These are phyloP conservation scores for Phytophthora multivora DNA, from an alignment of 352 stramenopile genomes.

Conservation along the genomic window DNA sequence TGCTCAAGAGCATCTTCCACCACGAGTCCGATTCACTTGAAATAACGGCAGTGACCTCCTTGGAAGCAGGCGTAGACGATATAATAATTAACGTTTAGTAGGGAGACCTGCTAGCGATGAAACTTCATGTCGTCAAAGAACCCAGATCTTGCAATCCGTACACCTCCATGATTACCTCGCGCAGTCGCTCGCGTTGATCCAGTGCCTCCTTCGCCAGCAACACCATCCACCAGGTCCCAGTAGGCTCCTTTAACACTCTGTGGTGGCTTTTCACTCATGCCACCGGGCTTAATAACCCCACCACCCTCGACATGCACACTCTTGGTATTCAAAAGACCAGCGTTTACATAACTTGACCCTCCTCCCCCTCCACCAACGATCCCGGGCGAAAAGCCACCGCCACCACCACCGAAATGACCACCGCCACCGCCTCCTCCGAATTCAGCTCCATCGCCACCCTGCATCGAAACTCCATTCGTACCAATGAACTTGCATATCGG, in stretches of 20 bases:
- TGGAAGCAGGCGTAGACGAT: slow-evolving; percentile 8
- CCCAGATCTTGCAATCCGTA: slow-evolving; percentile 58
- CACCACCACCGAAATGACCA: slow-evolving; percentile 67
- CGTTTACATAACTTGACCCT: slow-evolving; percentile 69
- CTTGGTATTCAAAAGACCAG: slow-evolving; percentile 41
- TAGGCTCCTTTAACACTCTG: slow-evolving; percentile 51
- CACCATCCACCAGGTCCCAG: slow-evolving; percentile 62
- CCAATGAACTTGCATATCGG: slow-evolving; percentile 66
- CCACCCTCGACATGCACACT: slow-evolving; percentile 51
- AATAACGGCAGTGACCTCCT: background rate
- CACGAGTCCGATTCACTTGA: slow-evolving; percentile 4
- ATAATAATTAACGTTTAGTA: slow-evolving; percentile 20
- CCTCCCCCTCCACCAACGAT: slow-evolving; percentile 73
- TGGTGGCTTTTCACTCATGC: slow-evolving; percentile 57
- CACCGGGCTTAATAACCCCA: slow-evolving; percentile 44
- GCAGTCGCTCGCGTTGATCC: slow-evolving; percentile 31
- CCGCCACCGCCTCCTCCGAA: slow-evolving; percentile 73
- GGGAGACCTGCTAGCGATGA: slow-evolving; percentile 34
- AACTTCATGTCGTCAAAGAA: slow-evolving; percentile 86
- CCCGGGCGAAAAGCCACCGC: slow-evolving; percentile 69
- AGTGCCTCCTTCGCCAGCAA: slow-evolving; percentile 62
- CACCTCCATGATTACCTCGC: slow-evolving; percentile 64
- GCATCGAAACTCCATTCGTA: slow-evolving; percentile 51
- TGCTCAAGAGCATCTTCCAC: slow-evolving; percentile 40
- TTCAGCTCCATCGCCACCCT: slow-evolving; percentile 72